These are phyloP conservation scores for Boletus subparvulus DNA, from an alignment of 768 basidiomycete genomes.

Conservation along the genomic window DNA sequence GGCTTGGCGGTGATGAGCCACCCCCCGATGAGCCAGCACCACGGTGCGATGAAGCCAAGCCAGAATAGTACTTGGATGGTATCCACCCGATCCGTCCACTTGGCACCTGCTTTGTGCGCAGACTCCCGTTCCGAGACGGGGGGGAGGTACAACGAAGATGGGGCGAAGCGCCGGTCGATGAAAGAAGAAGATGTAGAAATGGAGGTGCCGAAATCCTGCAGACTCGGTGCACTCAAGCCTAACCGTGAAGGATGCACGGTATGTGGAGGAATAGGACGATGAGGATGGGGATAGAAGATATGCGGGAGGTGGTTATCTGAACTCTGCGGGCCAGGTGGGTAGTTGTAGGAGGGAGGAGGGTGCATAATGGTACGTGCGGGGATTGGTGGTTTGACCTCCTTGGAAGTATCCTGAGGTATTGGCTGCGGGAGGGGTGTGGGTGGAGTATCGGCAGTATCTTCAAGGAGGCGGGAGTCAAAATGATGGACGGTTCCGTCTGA, in stretches of 20 bases:
- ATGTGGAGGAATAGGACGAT: slow-evolving; percentile 14
- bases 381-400: slow-evolving; percentile 19
- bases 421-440: not conserved
- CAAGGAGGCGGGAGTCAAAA: slow-evolving; percentile 18
- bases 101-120: slow-evolving; percentile 17
- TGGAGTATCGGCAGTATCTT: slow-evolving; percentile 10
- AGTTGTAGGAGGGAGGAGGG: slow-evolving; percentile 26
- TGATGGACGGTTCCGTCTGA: slow-evolving; percentile 24
- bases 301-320: slow-evolving; percentile 19
- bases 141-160: slow-evolving; percentile 40
- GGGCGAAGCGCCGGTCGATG: slow-evolving; percentile 50
- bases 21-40: slow-evolving; percentile 76
- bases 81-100: slow-evolving; percentile 22
- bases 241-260: slow-evolving; percentile 5
- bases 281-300: slow-evolving; percentile 8
- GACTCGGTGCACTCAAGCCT: slow-evolving; percentile 25
- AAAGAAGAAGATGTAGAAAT: slow-evolving; percentile 50
- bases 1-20: slow-evolving; percentile 50
- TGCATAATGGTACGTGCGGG: slow-evolving; percentile 17
- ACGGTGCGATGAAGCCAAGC: slow-evolving; percentile 69
- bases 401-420: slow-evolving; percentile 2
- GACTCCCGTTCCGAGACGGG: slow-evolving; percentile 34
- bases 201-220: slow-evolving; percentile 25
- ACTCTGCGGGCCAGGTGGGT: slow-evolving; percentile 17
- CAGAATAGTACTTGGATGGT: slow-evolving; percentile 66